Evolutionary conservation across 2,329 filamentous ascomycete genomes (phyloP), one percentile per base, ranked within the genome.

Genomic region (Aureobasidium sp.): DNA sequence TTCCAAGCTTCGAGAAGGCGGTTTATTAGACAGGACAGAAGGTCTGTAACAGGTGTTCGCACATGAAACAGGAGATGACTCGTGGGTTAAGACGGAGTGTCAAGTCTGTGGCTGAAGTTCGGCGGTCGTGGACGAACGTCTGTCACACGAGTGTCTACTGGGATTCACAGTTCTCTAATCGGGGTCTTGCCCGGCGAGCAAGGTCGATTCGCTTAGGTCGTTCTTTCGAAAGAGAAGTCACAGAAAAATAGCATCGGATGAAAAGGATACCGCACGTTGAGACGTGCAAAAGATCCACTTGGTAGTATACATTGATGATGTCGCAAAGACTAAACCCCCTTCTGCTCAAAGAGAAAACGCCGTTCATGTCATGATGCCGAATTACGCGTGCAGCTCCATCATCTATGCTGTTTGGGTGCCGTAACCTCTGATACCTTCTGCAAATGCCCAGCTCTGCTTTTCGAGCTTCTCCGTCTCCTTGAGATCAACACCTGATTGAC

Each of bases 391-490:
- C 50, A 53, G 34, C 26, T 20, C 52, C 53, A 42, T 56, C 47
- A 61, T 64, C 55, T 66, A 72, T 56, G 70, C 71, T 15, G 70
- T 73, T 81, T 97, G 92, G 29, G 92, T 95, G 65, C 94, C 94
- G 74, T 99, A 99, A 48, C 94, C 94, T 76, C 86, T 88, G 76
- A 99, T 97, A 69, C 87, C 84, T 74, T 97, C 93, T 27, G 94
- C 94, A 80, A 99, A 99, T 57, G 90, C 91, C 94, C 93, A 97
- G 83, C 91, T 97, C 83, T 97, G 93, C 70, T 87, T 83, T 82
- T 97, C 92, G 67, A 99, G 82, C 82, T 91, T 87, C 81, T 96
- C 89, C 70, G 89, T 79, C 77, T 95, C 86, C 75, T 87, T 87
- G 68, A 97, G 74, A 61, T 95, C 88, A 63, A 97, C 86, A n/a